A percentile compares a stretch with the other conserved stretches of the same genome.
Conservation (phyloP, 768 basidiomycete genomes). For the Nidularia pulvinata region DNA sequence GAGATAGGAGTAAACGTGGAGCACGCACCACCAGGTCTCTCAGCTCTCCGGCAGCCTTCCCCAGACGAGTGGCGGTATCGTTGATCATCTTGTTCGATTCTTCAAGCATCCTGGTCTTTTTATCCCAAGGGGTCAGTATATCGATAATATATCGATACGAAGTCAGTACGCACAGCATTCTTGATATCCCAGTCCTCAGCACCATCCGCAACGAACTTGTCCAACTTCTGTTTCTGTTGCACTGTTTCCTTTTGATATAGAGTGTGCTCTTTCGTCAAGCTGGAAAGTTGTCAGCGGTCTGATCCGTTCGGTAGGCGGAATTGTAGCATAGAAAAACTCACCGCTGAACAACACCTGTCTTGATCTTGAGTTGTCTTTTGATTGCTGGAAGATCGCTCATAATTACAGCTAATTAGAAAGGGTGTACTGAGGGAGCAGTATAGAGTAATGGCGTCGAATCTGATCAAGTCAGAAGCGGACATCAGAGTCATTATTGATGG, state of each 20-base stretch:
- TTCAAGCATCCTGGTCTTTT: constrained; percentile 66
- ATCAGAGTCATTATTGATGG: too few relatives aligned
- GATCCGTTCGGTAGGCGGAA: constrained; percentile 8
- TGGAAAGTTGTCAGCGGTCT: constrained; percentile 16
- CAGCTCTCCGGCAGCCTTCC: constrained; percentile 62
- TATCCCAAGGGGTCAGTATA: too few relatives aligned
- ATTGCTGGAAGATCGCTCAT: constrained; percentile 53
- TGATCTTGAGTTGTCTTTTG: constrained; percentile 77
- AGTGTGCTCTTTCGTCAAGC: constrained; percentile 67
- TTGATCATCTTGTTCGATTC: constrained; percentile 83
- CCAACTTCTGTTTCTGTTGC: constrained; percentile 56
- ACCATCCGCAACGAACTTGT: constrained; percentile 57
- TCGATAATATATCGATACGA: too few relatives aligned
- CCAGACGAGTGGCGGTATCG: constrained; percentile 64
- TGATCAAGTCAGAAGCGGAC: too few relatives aligned
- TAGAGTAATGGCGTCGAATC: not conserved
- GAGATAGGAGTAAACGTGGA: not conserved
- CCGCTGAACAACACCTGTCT: constrained; percentile 67
- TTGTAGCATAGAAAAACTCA: constrained; percentile 23
- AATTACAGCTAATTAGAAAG: too few relatives aligned
- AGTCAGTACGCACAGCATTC: constrained; percentile 60
- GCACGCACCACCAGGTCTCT: constrained; percentile 65
- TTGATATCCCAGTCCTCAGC: constrained; percentile 79
- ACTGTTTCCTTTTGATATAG: constrained; percentile 68
- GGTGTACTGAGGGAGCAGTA: constrained; percentile 1